phyloP scores from a whole-genome alignment of 176 grass and related monocot genomes.

The Phoenix roebelenii region DNA sequence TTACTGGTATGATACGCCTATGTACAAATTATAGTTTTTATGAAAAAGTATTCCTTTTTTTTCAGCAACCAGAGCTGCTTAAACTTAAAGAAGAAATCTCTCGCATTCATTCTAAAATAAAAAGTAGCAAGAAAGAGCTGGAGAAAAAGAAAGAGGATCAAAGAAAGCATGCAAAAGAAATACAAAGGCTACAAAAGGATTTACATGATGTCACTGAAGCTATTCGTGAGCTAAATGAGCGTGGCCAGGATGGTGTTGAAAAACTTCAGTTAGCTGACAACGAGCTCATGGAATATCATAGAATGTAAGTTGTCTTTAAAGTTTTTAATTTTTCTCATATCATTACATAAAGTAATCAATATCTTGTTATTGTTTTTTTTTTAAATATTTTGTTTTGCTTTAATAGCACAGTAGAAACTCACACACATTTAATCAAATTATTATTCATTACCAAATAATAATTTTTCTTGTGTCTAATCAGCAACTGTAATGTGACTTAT shows the following conservation, averaged over 20 bases:
- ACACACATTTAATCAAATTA: too few relatives aligned
- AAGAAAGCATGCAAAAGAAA: constrained; percentile 67
- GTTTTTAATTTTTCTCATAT: constrained; percentile 4
- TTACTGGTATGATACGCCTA: too few relatives aligned
- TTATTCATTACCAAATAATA: too few relatives aligned
- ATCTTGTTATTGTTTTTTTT: too few relatives aligned
- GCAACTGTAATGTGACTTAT: too few relatives aligned
- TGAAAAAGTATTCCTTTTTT: constrained; percentile 6
- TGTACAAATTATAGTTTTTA: background rate
- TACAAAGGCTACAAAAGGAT: constrained; percentile 59
- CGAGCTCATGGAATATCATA: constrained; percentile 81
- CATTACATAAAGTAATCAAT: too few relatives aligned
- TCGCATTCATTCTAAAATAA: constrained; percentile 95
- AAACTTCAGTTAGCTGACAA: constrained; percentile 87
- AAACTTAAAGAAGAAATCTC: constrained; percentile 88
- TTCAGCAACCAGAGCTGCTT: constrained; percentile 94
- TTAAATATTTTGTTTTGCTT: too few relatives aligned
- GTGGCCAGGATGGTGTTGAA: constrained; percentile 50
- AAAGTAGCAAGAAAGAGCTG: constrained; percentile 89
- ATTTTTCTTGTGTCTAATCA: too few relatives aligned
- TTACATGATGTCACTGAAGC: constrained; percentile 61
- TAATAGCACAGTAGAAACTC: too few relatives aligned
- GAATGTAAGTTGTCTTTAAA: constrained; percentile 51
- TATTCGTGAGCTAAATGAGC: constrained; percentile 54
- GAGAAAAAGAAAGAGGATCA: constrained; percentile 92